These are phyloP conservation scores for Vigna radiata DNA, from an alignment of 306 rosid species.

Conservation along the genomic window DNA sequence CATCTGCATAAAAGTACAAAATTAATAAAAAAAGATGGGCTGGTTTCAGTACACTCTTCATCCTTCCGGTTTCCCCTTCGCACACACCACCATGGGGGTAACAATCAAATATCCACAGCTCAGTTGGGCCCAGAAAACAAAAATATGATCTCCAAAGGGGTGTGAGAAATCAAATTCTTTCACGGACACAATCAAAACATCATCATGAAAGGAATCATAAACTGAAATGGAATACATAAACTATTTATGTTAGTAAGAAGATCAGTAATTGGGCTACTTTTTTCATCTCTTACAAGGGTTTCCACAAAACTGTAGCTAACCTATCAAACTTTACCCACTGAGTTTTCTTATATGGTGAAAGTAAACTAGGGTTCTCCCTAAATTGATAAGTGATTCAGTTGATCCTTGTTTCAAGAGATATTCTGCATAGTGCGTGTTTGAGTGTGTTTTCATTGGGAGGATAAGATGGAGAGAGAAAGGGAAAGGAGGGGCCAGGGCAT, in stretches of 20 bases:
- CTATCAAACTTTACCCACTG: too few relatives aligned
- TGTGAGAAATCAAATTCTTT: not conserved
- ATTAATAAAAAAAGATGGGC: slow-evolving; percentile 14
- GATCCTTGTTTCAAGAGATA: not conserved
- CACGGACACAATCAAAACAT: not conserved
- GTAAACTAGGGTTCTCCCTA: too few relatives aligned
- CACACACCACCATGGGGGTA: slow-evolving; percentile 7
- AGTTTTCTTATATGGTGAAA: too few relatives aligned
- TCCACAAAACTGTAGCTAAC: too few relatives aligned
- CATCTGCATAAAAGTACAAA: slow-evolving; percentile 19
- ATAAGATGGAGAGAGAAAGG: slow-evolving; percentile 9
- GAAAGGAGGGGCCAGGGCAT: not conserved
- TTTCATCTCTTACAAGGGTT: too few relatives aligned
- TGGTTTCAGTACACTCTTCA: slow-evolving; percentile 3
- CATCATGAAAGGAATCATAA: slow-evolving; percentile 1
- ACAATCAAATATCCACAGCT: slow-evolving; percentile 18
- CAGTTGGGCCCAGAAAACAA: not conserved
- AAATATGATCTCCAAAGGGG: not conserved
- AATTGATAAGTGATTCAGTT: not conserved
- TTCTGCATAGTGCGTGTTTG: not conserved
- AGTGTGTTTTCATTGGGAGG: not conserved
- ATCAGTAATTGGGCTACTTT: not conserved
- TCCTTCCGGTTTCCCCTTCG: not conserved
- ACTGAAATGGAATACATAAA: not conserved
- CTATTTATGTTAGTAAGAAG: too few relatives aligned